Base-by-base conservation (phyloP, 2,329 filamentous ascomycete species). In the Claviceps arundinis region DNA sequence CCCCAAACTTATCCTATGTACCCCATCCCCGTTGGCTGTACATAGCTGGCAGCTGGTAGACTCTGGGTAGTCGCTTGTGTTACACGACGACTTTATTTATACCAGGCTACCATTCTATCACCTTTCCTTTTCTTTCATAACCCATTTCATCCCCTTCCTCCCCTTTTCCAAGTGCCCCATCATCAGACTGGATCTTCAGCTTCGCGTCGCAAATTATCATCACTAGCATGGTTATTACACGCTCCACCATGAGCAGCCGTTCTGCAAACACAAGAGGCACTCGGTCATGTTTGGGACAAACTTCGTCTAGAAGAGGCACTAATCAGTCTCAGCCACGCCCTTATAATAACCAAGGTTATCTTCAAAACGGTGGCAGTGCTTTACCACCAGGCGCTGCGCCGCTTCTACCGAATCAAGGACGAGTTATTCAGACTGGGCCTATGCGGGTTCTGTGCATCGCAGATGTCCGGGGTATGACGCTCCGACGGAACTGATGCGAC, bases 391-490 rank as follows among this genome's bases (percentile, higher is more conserved):
- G 80, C 63, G 81, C 80, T 58, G 75, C 78, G 44, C 81, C 81
- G 57, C 77, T 84, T 52, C 72, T 84, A 54, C 81, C 81, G 52
- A 84, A 84, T 66, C 81, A 84, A 65, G 81, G 81, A 55, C 78
- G 81, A 57, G 67, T 85, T 57, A 73, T 85, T 62, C 80, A 85
- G 65, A 80, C 75, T 51, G 81, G 81, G 17, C 79, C 81, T 42
- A 77, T 82, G 56, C 74, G 82, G 68, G 76, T 86, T 50, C 74
- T 86, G 50, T 86, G 82, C 66, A 81, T 86, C 65, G 82, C 82
- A 57, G 82, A 86, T 68, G 82, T 86, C 63, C 76, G 82, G 80
- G 82, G 82, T 85, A 53, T 22, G 48, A 37, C 42, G 19, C 17
- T 6, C 24, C 30, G n/a, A 11, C 14, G 22, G 7, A 24, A 3